These are phyloP conservation scores for Termitomyces sp. DNA, from an alignment of 768 basidiomycete species.

Conservation along the genomic window DNA sequence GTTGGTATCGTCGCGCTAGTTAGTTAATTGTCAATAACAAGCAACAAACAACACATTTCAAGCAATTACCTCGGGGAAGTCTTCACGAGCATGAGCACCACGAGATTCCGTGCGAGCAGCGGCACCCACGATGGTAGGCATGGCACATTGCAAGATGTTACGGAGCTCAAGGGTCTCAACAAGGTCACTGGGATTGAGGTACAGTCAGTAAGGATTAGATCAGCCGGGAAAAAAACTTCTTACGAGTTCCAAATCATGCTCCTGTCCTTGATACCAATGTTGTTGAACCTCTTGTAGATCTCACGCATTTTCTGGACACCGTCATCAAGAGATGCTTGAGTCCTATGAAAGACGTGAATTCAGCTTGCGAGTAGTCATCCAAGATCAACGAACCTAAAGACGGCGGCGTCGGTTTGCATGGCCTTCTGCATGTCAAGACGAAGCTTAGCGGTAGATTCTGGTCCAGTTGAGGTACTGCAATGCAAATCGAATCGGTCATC, in stretches of 20 bases:
- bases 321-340: constrained; percentile 84
- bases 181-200: constrained; percentile 64
- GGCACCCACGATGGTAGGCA: constrained; percentile 92
- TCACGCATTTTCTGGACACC: constrained; percentile 84
- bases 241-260: constrained; percentile 99
- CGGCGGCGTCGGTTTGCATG: constrained; percentile 97
- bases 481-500: not conserved
- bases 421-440: constrained; percentile 98
- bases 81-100: constrained; percentile 98
- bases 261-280: constrained; percentile 96
- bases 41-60: not conserved
- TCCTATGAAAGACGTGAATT: constrained; percentile 40
- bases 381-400: constrained; percentile 64
- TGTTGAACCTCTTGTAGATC: constrained; percentile 86
- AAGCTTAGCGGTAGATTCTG: constrained; percentile 85
- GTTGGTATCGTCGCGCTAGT: constrained; percentile 82
- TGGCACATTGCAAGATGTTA: constrained; percentile 92
- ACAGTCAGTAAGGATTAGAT: not conserved
- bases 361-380: not conserved
- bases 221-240: constrained; percentile 23
- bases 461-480: constrained; percentile 71
- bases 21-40: not conserved
- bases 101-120: constrained; percentile 96
- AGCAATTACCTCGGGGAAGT: constrained; percentile 80
- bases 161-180: constrained; percentile 96